Conservation (phyloP, 164 flowering plant genomes). For the Sextonia rubra region DNA sequence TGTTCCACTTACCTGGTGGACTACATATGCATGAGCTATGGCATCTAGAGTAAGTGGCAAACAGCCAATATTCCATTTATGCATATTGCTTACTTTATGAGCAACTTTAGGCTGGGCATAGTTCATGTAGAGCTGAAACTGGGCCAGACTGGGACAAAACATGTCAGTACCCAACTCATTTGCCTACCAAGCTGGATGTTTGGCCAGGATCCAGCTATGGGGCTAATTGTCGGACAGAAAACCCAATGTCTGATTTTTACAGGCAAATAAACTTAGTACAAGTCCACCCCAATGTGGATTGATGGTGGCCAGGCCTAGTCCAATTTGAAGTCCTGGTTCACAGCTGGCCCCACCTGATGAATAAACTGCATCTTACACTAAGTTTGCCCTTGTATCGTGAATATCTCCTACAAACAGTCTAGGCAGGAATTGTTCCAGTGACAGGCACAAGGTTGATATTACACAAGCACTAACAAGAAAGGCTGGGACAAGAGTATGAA, state of each 20-base stretch:
- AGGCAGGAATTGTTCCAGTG: neutral
- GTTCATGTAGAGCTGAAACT: neutral
- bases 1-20: neutral
- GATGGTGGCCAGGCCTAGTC: neutral
- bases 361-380: neutral
- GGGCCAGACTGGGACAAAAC: no score
- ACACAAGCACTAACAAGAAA: neutral
- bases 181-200: no score
- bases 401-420: neutral
- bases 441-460: neutral
- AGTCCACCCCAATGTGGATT: no score
- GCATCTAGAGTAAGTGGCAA: neutral
- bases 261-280: no score
- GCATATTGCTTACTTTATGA: neutral
- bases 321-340: neutral
- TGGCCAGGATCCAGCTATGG: no score
- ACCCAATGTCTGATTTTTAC: no score
- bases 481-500: neutral
- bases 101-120: neutral
- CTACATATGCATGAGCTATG: neutral
- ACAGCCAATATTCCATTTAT: neutral
- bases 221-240: no score
- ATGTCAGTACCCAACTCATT: no score
- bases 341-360: no score
- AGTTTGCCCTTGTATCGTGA: neutral